Evolutionary conservation across 805 yeast species (phyloP), one percentile per base, ranked within the genome.

Genomic region (Candida ipomoeae): DNA sequence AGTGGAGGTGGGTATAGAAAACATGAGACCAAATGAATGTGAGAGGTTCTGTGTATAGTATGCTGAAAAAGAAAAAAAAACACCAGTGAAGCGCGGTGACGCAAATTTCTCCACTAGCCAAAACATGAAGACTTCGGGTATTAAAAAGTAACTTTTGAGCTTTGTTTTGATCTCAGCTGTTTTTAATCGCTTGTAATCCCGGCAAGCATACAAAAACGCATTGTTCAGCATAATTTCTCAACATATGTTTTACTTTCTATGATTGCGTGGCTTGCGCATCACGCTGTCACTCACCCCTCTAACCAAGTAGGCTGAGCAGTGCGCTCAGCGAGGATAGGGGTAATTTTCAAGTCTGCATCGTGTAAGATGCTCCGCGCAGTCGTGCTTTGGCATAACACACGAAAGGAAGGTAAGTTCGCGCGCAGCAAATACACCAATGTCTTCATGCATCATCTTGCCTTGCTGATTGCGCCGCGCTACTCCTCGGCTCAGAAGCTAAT

Each of bases 271-370:
- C 15, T 20, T 34, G 45, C 37, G 38, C 45, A 42, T 20, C 31
- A 18, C 14, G 14, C n/a, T 11, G 38, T 42, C 45, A 42, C 38
- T 21, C 8, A 21, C 45, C 45, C 45, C 45, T 42, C 45, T 42
- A 42, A 42, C 10, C 37, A 42, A 42, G 38, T 41, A 43, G 46
- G 46, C 46, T 43, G 46, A 33, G 46, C 46, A 26, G 40, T 21
- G 38, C 46, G 33, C 10, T 44, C 40, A 36, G 17, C 31, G 32
- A 20, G 35, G 26, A 44, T 44, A 44, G 46, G 46, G 46, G 46
- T 44, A 44, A 44, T 14, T 44, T 23, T 8, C 15, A 20, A 18
- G 32, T 31, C 46, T 43, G 46, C 33, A 35, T 44, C 33, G n/a
- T 14, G 32, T 36, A 7, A 20, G 46, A 44, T 44, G 40, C 40